Base-by-base conservation (phyloP, 495 filamentous ascomycete species). In the Penicillium argentinense region DNA sequence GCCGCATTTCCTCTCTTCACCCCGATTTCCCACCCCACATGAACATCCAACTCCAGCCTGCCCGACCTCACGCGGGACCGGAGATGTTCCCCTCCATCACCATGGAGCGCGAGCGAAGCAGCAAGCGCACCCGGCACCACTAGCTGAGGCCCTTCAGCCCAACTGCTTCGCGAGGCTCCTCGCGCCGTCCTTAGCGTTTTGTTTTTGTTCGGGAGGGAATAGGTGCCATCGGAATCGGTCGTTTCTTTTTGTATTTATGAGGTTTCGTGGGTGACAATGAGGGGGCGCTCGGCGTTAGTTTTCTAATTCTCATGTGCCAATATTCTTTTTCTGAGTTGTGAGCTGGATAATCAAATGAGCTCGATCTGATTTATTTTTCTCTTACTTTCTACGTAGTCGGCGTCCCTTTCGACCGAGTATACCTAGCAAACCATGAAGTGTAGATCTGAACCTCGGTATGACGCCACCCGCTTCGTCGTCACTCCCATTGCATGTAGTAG, bases 11-110 rank as follows among this genome's bases (percentile, higher is more conserved):
- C 30, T 49, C 71, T 28, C 39, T 72, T 32, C 70, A 75, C 41
- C 69, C 70, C 0, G 72, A 75, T 37, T 75, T 75, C 54, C 65
- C 69, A 0, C 39, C 58, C 5, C 45, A 57, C 0, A 57, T 69
- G 51, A 66, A 66, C 13, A 52, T 75, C 39, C 68, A 73, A 39
- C 49, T 65, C 41, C 64, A 66, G 24, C 67, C 70, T 9, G 27
- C 42, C 8, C 44, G 37, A 7, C 37, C 43, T 1, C 24, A 50
- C 14, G 16, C 19, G 1, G 57, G 51, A 8, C 14, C 30, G 9
- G 57, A 63, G 39, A 58, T 63, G 53, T 60, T 63, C 23, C 53
- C 46, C 11, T 46, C 60, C 3, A 23, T 46, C 0, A 51, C 28
- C 1, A 56, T 60, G 57, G 60, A 63, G 30, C 57, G 57, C n/a